A percentile compares a stretch with the other conserved stretches of the same genome.
Evolutionary conservation across 78 protist genomes (phyloP).

Genomic region (Thecamonas trahens): DNA sequence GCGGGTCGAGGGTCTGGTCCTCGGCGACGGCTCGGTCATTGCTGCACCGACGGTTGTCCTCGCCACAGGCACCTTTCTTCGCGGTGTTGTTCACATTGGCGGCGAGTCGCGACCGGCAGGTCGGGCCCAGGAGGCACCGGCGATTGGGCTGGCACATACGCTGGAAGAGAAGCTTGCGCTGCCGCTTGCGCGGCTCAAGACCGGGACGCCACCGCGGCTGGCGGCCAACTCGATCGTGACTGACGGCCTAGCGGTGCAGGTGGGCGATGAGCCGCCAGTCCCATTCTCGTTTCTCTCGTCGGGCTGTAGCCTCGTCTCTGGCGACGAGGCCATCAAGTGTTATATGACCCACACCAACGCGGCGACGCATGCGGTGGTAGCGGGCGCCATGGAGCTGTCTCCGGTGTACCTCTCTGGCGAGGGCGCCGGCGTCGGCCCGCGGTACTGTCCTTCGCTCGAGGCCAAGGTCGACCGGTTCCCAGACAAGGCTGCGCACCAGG

Average conservation of each 20-base stretch:
- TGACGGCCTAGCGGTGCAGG: slow-evolving; percentile 45
- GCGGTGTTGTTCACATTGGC: slow-evolving; percentile 78
- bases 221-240: slow-evolving; percentile 50
- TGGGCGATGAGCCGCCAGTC: slow-evolving; percentile 46
- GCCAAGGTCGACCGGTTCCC: slow-evolving; percentile 25
- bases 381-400: slow-evolving; percentile 18
- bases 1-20: slow-evolving; percentile 23
- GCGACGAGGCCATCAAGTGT: slow-evolving; percentile 38
- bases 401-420: slow-evolving; percentile 50
- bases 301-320: neutral
- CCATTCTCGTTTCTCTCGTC: slow-evolving; percentile 60
- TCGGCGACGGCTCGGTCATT: slow-evolving; percentile 32
- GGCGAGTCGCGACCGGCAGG: slow-evolving; percentile 16
- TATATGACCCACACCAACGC: slow-evolving; percentile 66
- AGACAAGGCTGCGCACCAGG: slow-evolving; percentile 15
- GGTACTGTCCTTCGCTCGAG: slow-evolving; percentile 90
- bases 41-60: slow-evolving; percentile 41
- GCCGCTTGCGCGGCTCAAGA: slow-evolving; percentile 68
- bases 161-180: slow-evolving; percentile 50
- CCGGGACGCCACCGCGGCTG: slow-evolving; percentile 87
- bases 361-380: slow-evolving; percentile 52
- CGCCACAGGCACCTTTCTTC: slow-evolving; percentile 93
- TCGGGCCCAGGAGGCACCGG: slow-evolving; percentile 54
- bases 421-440: slow-evolving; percentile 74
- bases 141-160: slow-evolving; percentile 51